Percentiles rank a stretch among this genome's conserved stretches.
Conservation (phyloP, 805 yeast species). For the Kuraishia cidri region DNA sequence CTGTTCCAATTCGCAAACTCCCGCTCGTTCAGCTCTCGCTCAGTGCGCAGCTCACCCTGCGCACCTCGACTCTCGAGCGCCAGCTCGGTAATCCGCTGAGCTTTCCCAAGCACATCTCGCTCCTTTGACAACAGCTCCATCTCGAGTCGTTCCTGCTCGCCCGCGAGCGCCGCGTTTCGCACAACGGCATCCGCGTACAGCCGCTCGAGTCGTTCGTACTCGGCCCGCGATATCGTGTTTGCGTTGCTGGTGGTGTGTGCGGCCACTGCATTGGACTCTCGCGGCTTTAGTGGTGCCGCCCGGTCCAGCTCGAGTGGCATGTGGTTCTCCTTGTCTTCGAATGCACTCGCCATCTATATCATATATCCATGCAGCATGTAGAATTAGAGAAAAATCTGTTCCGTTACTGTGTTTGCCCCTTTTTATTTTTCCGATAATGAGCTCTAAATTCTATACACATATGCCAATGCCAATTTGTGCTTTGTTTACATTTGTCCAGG, state of each 20-base stretch:
- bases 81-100: slow-evolving; percentile 16
- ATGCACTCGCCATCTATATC: too few species aligned
- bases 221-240: slow-evolving; percentile 5
- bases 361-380: too few species aligned
- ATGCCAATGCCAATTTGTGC: too few species aligned
- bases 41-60: slow-evolving; percentile 14
- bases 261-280: slow-evolving; percentile 1
- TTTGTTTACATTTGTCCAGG: too few species aligned
- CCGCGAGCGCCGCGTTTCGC: slow-evolving; percentile 16
- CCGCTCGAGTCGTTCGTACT: slow-evolving; percentile 17
- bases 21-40: slow-evolving; percentile 18
- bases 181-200: slow-evolving; percentile 18
- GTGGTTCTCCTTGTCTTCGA: too few species aligned
- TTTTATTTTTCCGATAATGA: too few species aligned
- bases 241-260: slow-evolving; percentile 2
- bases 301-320: too few species aligned
- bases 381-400: too few species aligned
- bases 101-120: slow-evolving; percentile 12
- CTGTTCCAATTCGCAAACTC: slow-evolving; percentile 19
- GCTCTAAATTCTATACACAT: too few species aligned
- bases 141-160: slow-evolving; percentile 26
- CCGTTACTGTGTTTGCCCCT: too few species aligned
- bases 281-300: too few species aligned
- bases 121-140: slow-evolving; percentile 20
- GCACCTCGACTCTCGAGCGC: slow-evolving; percentile 14